Conservation (phyloP, 2,329 filamentous ascomycete species). For the Aspergillus pseudoterreus region DNA sequence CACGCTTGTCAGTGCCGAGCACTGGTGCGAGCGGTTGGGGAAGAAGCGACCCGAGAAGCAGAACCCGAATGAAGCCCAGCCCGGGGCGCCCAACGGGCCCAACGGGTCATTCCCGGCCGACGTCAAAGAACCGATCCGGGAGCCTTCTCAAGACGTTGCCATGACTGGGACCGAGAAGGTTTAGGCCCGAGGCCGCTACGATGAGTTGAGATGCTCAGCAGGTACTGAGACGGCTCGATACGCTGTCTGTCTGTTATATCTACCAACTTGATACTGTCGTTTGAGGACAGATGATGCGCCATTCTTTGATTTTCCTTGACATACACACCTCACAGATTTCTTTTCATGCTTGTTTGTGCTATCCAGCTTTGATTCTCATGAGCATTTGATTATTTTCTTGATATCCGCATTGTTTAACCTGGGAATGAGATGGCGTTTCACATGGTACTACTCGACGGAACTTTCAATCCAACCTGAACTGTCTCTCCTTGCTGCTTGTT, state of each 20-base stretch:
- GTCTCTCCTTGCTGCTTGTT: neutral
- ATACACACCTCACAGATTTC: neutral
- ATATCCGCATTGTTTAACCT: constrained; percentile 7
- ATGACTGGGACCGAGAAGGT: constrained; percentile 34
- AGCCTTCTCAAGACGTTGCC: constrained; percentile 27
- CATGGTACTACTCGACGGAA: neutral
- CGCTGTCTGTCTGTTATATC: neutral
- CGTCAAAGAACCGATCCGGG: constrained; percentile 23
- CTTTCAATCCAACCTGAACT: neutral
- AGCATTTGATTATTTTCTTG: constrained; percentile 1
- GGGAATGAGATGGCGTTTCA: constrained; percentile 3
- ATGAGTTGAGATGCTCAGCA: constrained; percentile 1
- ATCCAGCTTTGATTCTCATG: neutral
- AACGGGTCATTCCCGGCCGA: constrained; percentile 22
- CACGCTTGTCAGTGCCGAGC: constrained; percentile 84
- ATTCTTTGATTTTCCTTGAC: neutral
- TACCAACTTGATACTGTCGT: neutral
- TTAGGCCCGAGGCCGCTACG: constrained; percentile 11
- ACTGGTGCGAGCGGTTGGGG: constrained; percentile 80
- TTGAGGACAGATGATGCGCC: neutral
- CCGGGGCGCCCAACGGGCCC: constrained; percentile 11
- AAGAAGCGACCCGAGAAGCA: constrained; percentile 38
- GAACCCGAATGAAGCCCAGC: constrained; percentile 17
- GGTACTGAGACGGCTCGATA: constrained; percentile 5
- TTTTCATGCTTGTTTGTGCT: neutral